Conservation (phyloP, 306 rosid genomes). For the Gleditsia sinensis region DNA sequence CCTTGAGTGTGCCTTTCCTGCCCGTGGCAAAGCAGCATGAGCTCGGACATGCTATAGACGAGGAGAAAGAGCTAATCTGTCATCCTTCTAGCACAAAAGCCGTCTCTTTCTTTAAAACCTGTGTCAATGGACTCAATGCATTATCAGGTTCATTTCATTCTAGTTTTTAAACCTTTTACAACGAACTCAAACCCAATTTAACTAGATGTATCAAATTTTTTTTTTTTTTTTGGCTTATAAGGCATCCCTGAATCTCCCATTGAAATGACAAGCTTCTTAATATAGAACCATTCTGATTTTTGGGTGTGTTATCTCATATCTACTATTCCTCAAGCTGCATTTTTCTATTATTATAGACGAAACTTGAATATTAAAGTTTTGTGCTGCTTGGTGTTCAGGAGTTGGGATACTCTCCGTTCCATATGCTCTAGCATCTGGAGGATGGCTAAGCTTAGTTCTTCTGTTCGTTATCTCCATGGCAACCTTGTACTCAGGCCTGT, state of each 20-base stretch:
- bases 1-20: constrained; percentile 41
- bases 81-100: neutral
- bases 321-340: neutral
- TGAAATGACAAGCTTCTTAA: no score
- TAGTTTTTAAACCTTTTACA: neutral
- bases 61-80: constrained; percentile 26
- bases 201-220: no score
- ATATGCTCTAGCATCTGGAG: constrained; percentile 82
- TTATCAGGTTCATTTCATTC: neutral
- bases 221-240: no score
- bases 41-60: constrained; percentile 17
- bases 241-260: no score
- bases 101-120: constrained; percentile 43
- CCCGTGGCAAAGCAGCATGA: constrained; percentile 24
- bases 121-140: constrained; percentile 52
- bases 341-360: neutral
- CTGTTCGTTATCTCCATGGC: constrained; percentile 49
- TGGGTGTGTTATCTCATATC: neutral
- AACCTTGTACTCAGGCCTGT: constrained; percentile 63
- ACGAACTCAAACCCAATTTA: no score
- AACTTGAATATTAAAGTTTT: neutral
- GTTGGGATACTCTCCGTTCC: constrained; percentile 83
- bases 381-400: constrained; percentile 50
- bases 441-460: constrained; percentile 73
- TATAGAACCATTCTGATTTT: neutral